Evolutionary conservation across 2,329 filamentous ascomycete species (phyloP).

Genomic region (Penicillium psychrosexuale): DNA sequence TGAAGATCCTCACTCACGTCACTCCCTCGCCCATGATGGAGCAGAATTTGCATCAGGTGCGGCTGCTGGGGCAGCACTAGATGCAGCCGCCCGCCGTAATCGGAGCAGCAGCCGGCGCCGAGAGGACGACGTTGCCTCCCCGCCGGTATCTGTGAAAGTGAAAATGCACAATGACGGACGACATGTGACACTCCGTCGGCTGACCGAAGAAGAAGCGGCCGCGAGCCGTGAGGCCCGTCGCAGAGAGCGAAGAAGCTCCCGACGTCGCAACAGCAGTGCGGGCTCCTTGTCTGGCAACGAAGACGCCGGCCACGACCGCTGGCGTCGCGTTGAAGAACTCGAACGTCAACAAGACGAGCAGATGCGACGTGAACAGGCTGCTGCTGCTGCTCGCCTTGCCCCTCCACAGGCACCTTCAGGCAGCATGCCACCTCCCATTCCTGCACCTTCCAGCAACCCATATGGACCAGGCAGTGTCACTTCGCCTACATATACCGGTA

Average conservation of each 20-base stretch:
- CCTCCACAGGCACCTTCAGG: slow-evolving; percentile 20
- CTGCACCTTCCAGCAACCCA: slow-evolving; percentile 41
- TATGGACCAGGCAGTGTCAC: slow-evolving; percentile 41
- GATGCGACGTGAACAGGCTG: slow-evolving; percentile 39
- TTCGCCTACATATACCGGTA: slow-evolving; percentile 47
- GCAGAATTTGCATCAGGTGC: slow-evolving; percentile 28
- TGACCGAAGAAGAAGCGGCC: slow-evolving; percentile 62
- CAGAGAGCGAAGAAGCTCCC: slow-evolving; percentile 43
- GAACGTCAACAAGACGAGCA: slow-evolving; percentile 48
- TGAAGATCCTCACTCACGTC: slow-evolving; percentile 22
- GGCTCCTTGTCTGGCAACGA: slow-evolving; percentile 44
- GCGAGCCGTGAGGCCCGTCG: slow-evolving; percentile 56
- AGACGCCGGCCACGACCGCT: slow-evolving; percentile 40
- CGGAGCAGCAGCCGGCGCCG: slow-evolving; percentile 32
- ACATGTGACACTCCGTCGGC: slow-evolving; percentile 59
- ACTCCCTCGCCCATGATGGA: slow-evolving; percentile 14
- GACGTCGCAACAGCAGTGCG: slow-evolving; percentile 40
- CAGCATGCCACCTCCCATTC: slow-evolving; percentile 32
- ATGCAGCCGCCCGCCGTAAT: slow-evolving; percentile 29
- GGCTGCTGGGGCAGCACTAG: slow-evolving; percentile 31
- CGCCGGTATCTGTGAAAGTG: slow-evolving; percentile 62
- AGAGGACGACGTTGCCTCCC: slow-evolving; percentile 48
- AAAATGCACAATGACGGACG: slow-evolving; percentile 64
- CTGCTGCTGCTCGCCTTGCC: slow-evolving; percentile 28
- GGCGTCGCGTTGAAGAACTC: slow-evolving; percentile 50